phyloP scores from a whole-genome alignment of 768 basidiomycete species.

The Serendipita sp. region DNA sequence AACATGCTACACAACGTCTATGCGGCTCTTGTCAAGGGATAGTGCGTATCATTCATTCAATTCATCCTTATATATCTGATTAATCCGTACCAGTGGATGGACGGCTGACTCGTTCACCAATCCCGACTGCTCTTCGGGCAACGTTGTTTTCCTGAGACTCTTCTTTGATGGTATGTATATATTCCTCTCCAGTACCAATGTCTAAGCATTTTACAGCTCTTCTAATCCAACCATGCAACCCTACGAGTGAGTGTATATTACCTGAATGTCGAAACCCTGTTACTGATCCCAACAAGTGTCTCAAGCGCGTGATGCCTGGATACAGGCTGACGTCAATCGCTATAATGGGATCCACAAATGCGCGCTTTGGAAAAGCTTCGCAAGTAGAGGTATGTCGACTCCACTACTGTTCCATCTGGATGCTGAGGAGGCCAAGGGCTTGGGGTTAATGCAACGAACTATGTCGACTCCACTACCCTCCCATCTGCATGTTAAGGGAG shows the following conservation, averaged over 20 bases:
- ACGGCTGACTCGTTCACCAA: constrained; percentile 25
- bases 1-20: constrained; percentile 26
- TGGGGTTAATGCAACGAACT: background rate
- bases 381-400: constrained; percentile 11
- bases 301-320: constrained; percentile 33
- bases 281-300: background rate
- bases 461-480: background rate
- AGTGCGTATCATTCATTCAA: background rate
- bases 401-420: too few species aligned
- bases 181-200: too few species aligned
- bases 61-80: background rate
- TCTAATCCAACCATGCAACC: constrained; percentile 31
- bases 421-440: too few species aligned
- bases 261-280: background rate
- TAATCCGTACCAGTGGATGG: background rate
- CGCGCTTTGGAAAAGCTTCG: constrained; percentile 9
- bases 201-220: constrained; percentile 16
- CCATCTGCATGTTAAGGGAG: background rate
- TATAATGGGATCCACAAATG: constrained; percentile 4
- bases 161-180: constrained; percentile 25
- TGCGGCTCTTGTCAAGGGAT: constrained; percentile 12
- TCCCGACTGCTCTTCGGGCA: constrained; percentile 28
- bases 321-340: constrained; percentile 19
- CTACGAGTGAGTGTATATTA: constrained; percentile 24
- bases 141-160: constrained; percentile 35